Conservation (phyloP, 345 rosid genomes). For the Lepidium sativum region DNA sequence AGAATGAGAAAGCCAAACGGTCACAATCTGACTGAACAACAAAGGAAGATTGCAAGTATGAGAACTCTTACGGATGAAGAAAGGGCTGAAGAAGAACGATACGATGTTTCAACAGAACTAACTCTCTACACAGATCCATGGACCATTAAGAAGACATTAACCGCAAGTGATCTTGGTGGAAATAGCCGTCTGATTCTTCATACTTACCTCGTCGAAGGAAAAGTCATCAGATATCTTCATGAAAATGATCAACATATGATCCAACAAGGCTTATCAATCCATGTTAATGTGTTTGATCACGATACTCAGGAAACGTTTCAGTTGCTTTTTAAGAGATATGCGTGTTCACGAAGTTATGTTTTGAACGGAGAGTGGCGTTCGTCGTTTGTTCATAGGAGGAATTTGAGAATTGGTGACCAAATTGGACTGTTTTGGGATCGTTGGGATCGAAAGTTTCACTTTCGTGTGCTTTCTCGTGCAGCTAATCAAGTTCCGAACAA, state of each 20-base stretch:
- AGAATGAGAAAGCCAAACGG: too few relatives aligned
- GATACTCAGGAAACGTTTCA: not conserved
- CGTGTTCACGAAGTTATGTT: not conserved
- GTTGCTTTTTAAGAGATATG: conserved; percentile 3
- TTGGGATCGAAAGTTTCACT: not conserved
- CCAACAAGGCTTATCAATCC: not conserved
- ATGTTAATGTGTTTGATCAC: conserved; percentile 11
- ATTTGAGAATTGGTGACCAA: not conserved
- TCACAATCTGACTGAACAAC: not conserved
- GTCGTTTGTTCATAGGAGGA: not conserved
- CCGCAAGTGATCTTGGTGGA: not conserved
- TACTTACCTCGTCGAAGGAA: not conserved
- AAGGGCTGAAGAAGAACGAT: not conserved
- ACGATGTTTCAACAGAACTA: not conserved
- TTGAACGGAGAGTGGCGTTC: conserved; percentile 4
- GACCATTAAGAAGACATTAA: conserved; percentile 6
- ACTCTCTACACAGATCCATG: conserved; percentile 4
- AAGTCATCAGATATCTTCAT: not conserved
- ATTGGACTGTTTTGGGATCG: conserved; percentile 18
- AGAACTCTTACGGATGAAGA: not conserved
- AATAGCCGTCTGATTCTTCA: conserved; percentile 7
- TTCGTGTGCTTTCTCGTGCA: conserved; percentile 13
- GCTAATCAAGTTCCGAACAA: not conserved
- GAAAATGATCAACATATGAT: not conserved
- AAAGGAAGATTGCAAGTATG: not conserved